Evolutionary conservation across 495 filamentous ascomycete genomes (phyloP), one percentile per base, ranked within the genome.

Genomic region (Penicillium bovifimosum): DNA sequence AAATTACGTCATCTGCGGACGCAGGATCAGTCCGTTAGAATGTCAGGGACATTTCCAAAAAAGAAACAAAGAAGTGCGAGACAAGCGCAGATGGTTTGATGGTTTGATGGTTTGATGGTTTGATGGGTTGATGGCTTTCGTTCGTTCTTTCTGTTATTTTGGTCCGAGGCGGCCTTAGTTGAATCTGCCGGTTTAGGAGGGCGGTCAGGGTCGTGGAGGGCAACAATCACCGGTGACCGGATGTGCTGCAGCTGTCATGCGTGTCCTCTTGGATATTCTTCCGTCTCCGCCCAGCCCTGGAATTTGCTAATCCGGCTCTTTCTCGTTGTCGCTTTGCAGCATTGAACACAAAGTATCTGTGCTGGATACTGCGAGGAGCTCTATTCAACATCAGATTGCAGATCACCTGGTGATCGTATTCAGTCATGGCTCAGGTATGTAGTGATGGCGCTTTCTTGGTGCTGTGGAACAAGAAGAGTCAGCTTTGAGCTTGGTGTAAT

Each of bases 351-450:
- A 16, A 11, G 35, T 2, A 36, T 36, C 11, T 35, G 8, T n/a
- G 29, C 17, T 24, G 27, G 11, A 17, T 34, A 17, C 18, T 32
- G 17, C 9, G 14, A 17, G 17, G n/a, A 29, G n/a, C 31, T 20
- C 10, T 11, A 20, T 24, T 50, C 6, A 18, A 9, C 32, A 43
- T 36, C 29, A 34, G 17, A 13, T 35, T 20, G 32, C 24, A n/a
- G 35, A 32, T 40, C 27, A 42, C 16, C 10, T 24, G 16, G 36
- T 42, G 40, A 45, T 39, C 33, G 32, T 16, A 52, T 52, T 45
- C 24, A 57, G 56, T 17, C 42, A 72, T 72, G 69, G 69, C 69
- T 5, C 66, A 72, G 58, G 69, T 72, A 52, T 59, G 58, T 51
- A 59, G 18, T 51, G 35, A 36, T n/a, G 11, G 2, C 24, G 14